These are phyloP conservation scores for Geranium incanum DNA, from an alignment of 441 rosid species.

Conservation along the genomic window DNA sequence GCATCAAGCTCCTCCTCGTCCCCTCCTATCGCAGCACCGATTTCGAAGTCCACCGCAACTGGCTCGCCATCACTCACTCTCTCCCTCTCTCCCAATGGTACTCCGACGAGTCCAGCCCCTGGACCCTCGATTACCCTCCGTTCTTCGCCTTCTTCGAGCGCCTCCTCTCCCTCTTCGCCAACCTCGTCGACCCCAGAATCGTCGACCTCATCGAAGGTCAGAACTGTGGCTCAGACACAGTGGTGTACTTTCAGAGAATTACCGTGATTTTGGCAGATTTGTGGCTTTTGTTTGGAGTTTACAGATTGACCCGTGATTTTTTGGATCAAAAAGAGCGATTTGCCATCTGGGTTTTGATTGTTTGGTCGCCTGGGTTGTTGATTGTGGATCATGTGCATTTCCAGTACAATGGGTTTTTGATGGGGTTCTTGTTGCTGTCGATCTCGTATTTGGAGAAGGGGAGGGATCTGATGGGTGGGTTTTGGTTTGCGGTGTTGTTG, in stretches of 20 bases:
- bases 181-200: slow-evolving; percentile 52
- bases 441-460: slow-evolving; percentile 71
- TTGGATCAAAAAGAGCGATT: slow-evolving; percentile 31
- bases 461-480: slow-evolving; percentile 76
- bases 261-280: slow-evolving; percentile 68
- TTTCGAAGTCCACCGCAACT: slow-evolving; percentile 90
- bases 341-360: slow-evolving; percentile 50
- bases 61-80: slow-evolving; percentile 79
- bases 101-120: slow-evolving; percentile 69
- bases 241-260: slow-evolving; percentile 57
- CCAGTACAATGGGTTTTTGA: slow-evolving; percentile 83
- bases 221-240: slow-evolving; percentile 42
- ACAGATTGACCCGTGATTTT: slow-evolving; percentile 35
- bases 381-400: slow-evolving; percentile 91
- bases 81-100: slow-evolving; percentile 85
- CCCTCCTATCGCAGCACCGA: slow-evolving; percentile 85
- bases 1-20: slow-evolving; percentile 62
- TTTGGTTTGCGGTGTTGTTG: slow-evolving; percentile 56
- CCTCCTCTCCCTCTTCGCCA: slow-evolving; percentile 57
- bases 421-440: slow-evolving; percentile 73
- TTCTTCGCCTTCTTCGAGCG: slow-evolving; percentile 81
- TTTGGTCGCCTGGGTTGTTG: slow-evolving; percentile 80
- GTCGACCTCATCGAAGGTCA: slow-evolving; percentile 52
- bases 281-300: slow-evolving; percentile 50
- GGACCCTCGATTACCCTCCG: slow-evolving; percentile 98